Evolutionary conservation across 2,329 filamentous ascomycete genomes (phyloP), one percentile per base, ranked within the genome.

Genomic region (Parastagonospora avenae): DNA sequence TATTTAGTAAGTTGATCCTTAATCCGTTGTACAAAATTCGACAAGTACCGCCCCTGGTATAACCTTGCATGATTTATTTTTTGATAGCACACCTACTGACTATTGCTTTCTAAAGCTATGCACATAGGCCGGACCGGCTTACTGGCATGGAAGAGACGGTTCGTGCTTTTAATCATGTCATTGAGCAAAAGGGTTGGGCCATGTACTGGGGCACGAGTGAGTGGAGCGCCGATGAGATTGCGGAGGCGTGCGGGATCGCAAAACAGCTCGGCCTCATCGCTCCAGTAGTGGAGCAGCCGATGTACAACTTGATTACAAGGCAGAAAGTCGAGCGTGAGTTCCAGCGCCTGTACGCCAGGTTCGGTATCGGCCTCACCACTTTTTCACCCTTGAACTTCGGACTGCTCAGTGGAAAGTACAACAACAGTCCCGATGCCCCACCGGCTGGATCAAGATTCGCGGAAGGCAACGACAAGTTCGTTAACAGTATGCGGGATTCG

Each of bases 141-240:
- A 89, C 86, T 0, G 87, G 86, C 4, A 89, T 90, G 76, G 85
- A 89, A 69, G 87, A 90, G 74, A 85, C 82, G 0, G 86, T 90
- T 28, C 83, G 86, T 44, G 85, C 83, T 35, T 90, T 90, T 77
- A 89, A 89, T 76, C 80, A 89, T 70, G 74, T 90, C 42, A 88
- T 90, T 65, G 79, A 85, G 67, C 79, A 78, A 2, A 80, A 79
- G 2, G 87, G 87, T 52, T 85, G 88, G 76, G 85, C 85, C 2
- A 82, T 90, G 60, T 86, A 86, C 74, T 86, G 83, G 82, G 83
- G 83, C 43, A 86, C 84, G 0, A 80, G 76, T 1, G 83, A 86
- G 66, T 86, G 83, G 83, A 76, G 69, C 37, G 82, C 83, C 2
- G 71, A 73, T n/a, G 81, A 86, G 71, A 85, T 86, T 66, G 79